phyloP scores from a whole-genome alignment of 768 basidiomycete genomes.

The Auricularia sp. region DNA sequence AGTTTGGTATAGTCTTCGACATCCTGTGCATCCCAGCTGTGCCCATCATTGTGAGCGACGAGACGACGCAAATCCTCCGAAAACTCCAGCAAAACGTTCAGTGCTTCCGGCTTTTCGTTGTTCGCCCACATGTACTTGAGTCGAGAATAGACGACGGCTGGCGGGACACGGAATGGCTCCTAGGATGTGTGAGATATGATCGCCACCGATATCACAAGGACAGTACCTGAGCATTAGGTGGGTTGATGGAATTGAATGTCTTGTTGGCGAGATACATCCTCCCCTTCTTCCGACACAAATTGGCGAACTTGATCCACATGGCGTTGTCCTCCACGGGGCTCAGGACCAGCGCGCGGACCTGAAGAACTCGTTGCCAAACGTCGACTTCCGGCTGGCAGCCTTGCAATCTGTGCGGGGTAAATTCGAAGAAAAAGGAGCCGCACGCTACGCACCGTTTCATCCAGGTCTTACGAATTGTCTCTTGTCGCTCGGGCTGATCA shows the following conservation, averaged over 20 bases:
- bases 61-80: constrained; percentile 49
- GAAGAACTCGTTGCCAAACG: constrained; percentile 95
- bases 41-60: constrained; percentile 37
- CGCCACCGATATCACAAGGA: constrained; percentile 5
- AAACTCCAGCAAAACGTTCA: constrained; percentile 77
- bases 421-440: constrained; percentile 1
- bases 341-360: constrained; percentile 88
- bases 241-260: constrained; percentile 84
- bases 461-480: constrained; percentile 89
- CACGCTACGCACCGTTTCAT: constrained; percentile 68
- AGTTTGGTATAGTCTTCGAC: constrained; percentile 66
- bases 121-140: constrained; percentile 93
- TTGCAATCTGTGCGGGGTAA: constrained; percentile 49
- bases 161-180: constrained; percentile 47
- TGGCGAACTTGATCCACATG: constrained; percentile 99
- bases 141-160: constrained; percentile 92
- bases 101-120: constrained; percentile 63
- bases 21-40: constrained; percentile 22
- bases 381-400: constrained; percentile 98
- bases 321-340: constrained; percentile 88
- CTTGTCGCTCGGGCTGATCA: constrained; percentile 89
- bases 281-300: constrained; percentile 90
- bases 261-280: constrained; percentile 94
- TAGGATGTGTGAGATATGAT: constrained; percentile 28
- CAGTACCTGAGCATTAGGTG: constrained; percentile 37